A percentile compares a stretch with the other conserved stretches of the same genome.
phyloP scores from a whole-genome alignment of 2,329 filamentous ascomycete species.

The Alternaria sp. region DNA sequence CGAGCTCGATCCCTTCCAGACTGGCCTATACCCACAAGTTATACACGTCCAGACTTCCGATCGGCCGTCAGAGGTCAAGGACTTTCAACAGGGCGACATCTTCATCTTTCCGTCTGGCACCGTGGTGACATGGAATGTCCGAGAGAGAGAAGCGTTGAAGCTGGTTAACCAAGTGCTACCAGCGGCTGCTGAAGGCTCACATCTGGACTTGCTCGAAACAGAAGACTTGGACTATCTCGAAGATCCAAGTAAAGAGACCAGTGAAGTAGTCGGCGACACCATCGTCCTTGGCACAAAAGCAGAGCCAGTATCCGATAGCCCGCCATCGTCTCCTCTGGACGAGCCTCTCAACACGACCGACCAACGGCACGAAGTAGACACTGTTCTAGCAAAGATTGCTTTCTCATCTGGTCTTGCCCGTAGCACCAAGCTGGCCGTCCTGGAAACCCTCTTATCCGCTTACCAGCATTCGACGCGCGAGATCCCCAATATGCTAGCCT shows the following conservation, averaged over 20 bases:
- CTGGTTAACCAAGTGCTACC: constrained; percentile 69
- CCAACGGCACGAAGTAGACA: constrained; percentile 55
- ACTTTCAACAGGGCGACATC: constrained; percentile 73
- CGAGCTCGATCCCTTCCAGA: constrained; percentile 66
- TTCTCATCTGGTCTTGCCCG: constrained; percentile 94
- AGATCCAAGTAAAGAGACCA: constrained; percentile 74
- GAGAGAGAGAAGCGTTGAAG: constrained; percentile 69
- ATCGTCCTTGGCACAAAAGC: constrained; percentile 83
- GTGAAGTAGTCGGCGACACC: constrained; percentile 82
- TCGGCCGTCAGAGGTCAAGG: constrained; percentile 47
- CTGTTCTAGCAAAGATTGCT: constrained; percentile 88
- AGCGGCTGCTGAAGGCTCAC: constrained; percentile 76
- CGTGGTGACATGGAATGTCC: constrained; percentile 88
- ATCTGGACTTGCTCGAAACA: constrained; percentile 75
- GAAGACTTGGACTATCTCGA: constrained; percentile 89
- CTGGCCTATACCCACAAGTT: constrained; percentile 69
- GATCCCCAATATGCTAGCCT: constrained; percentile 79
- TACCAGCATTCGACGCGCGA: constrained; percentile 87
- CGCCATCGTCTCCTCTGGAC: background rate
- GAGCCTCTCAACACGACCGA: constrained; percentile 54
- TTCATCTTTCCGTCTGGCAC: constrained; percentile 97
- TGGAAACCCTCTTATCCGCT: constrained; percentile 79
- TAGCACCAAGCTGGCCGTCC: constrained; percentile 89
- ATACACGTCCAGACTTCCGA: constrained; percentile 62
- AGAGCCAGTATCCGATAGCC: constrained; percentile 23